Evolutionary conservation across 1,284 basidiomycete genomes (phyloP).

Genomic region (Amylostereum areolatum): DNA sequence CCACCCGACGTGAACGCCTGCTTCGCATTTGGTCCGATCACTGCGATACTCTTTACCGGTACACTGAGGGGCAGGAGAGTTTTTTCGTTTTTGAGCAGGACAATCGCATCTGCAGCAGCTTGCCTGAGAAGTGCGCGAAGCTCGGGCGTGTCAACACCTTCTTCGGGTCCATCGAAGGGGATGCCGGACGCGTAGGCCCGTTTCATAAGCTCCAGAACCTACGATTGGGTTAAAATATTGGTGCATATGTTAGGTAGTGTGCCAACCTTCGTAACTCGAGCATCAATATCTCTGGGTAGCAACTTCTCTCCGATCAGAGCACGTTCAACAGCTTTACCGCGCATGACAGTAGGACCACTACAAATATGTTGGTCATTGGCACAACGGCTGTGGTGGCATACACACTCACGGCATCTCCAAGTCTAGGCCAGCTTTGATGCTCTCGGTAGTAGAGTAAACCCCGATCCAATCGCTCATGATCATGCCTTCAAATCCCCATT

Average conservation of each 20-base stretch:
- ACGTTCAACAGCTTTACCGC: slow-evolving; percentile 37
- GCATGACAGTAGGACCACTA: slow-evolving; percentile 40
- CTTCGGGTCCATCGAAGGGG: slow-evolving; percentile 58
- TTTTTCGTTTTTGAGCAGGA: slow-evolving; percentile 61
- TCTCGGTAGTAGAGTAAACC: slow-evolving; percentile 41
- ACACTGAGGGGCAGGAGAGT: slow-evolving; percentile 36
- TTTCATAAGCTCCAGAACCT: slow-evolving; percentile 34
- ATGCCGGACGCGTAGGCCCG: slow-evolving; percentile 41
- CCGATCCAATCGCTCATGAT: slow-evolving; percentile 63
- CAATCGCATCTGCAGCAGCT: slow-evolving; percentile 57
- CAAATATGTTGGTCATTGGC: neutral
- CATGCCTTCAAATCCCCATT: slow-evolving; percentile 46
- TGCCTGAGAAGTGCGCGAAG: slow-evolving; percentile 47
- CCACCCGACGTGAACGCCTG: slow-evolving; percentile 41
- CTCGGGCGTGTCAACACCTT: slow-evolving; percentile 53
- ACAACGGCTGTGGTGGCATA: neutral
- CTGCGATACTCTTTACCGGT: slow-evolving; percentile 31
- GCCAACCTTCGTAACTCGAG: slow-evolving; percentile 36
- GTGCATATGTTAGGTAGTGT: slow-evolving; percentile 17
- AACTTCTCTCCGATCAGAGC: slow-evolving; percentile 35
- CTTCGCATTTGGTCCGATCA: slow-evolving; percentile 56
- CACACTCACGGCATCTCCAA: slow-evolving; percentile 60
- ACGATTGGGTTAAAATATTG: slow-evolving; percentile 4
- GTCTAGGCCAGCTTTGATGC: slow-evolving; percentile 61
- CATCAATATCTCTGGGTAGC: slow-evolving; percentile 42